These are phyloP conservation scores for Penicillium rolfsii DNA, from an alignment of 2,329 filamentous ascomycete genomes.

Conservation along the genomic window DNA sequence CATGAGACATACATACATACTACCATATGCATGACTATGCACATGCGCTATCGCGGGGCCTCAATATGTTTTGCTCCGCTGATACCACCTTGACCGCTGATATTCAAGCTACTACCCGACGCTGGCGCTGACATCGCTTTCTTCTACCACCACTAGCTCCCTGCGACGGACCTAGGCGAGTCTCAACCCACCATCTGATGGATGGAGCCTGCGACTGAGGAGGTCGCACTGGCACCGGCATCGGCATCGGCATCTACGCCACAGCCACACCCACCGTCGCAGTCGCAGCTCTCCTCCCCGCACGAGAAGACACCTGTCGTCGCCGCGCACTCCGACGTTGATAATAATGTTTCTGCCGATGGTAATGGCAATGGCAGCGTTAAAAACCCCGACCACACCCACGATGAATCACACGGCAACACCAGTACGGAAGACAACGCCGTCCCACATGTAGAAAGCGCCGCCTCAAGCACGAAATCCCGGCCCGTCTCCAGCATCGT, in stretches of 20 bases:
- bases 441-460: constrained; percentile 10
- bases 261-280: constrained; percentile 24
- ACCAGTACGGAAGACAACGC: constrained; percentile 8
- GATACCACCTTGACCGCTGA: background rate
- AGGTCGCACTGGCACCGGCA: constrained; percentile 28
- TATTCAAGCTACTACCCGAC: background rate
- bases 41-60: background rate
- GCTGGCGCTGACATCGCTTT: background rate
- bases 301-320: background rate
- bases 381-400: background rate
- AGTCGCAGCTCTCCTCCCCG: constrained; percentile 29
- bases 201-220: constrained; percentile 48
- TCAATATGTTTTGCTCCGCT: background rate
- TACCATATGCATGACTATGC: background rate
- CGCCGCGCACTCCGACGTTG: constrained; percentile 10
- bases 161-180: constrained; percentile 1
- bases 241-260: background rate
- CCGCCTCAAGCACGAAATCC: constrained; percentile 20
- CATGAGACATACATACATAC: constrained; percentile 12
- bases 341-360: background rate
- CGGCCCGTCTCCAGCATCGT: constrained; percentile 39
- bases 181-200: constrained; percentile 37
- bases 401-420: constrained; percentile 13
- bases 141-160: background rate
- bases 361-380: background rate